A percentile compares a stretch with the other conserved stretches of the same genome.
Evolutionary conservation across 2,329 filamentous ascomycete species (phyloP).

Genomic region (Shiraia bambusicola): DNA sequence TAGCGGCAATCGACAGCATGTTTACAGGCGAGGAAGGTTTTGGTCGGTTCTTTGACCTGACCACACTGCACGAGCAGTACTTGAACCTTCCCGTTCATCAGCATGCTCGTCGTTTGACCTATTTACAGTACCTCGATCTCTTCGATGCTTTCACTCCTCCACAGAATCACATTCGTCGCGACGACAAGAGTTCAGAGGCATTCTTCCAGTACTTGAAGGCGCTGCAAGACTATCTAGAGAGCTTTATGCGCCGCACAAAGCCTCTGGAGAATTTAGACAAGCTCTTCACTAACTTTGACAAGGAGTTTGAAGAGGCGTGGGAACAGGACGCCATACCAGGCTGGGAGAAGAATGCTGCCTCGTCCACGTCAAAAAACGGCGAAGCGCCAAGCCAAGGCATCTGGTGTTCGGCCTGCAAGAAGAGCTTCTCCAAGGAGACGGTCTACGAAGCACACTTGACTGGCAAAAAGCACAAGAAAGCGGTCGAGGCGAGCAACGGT

Average conservation of each 20-base stretch:
- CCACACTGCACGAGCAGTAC: slow-evolving; percentile 79
- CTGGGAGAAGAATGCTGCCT: slow-evolving; percentile 63
- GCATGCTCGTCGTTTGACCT: slow-evolving; percentile 64
- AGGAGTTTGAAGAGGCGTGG: slow-evolving; percentile 85
- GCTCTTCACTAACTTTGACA: slow-evolving; percentile 72
- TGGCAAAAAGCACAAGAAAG: slow-evolving; percentile 91
- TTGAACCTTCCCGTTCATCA: slow-evolving; percentile 87
- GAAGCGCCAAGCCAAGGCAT: slow-evolving; percentile 64
- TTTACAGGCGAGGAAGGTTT: slow-evolving; percentile 96
- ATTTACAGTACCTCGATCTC: slow-evolving; percentile 87
- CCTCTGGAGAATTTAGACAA: slow-evolving; percentile 85
- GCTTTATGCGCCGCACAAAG: slow-evolving; percentile 79
- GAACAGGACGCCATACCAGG: slow-evolving; percentile 74
- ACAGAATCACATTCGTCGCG: slow-evolving; percentile 70
- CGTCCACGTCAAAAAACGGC: slow-evolving; percentile 48
- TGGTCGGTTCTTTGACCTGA: slow-evolving; percentile 89
- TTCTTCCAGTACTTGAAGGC: slow-evolving; percentile 89
- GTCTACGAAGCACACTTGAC: slow-evolving; percentile 87
- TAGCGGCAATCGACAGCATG: slow-evolving; percentile 78
- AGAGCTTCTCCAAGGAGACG: slow-evolving; percentile 93
- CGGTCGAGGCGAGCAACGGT: slow-evolving; percentile 60
- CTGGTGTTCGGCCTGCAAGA: slow-evolving; percentile 91
- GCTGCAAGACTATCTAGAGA: slow-evolving; percentile 80
- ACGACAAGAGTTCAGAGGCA: slow-evolving; percentile 85
- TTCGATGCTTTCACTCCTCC: slow-evolving; percentile 85